These are phyloP conservation scores for Prunus campanulata DNA, from an alignment of 306 rosid species.

Conservation along the genomic window DNA sequence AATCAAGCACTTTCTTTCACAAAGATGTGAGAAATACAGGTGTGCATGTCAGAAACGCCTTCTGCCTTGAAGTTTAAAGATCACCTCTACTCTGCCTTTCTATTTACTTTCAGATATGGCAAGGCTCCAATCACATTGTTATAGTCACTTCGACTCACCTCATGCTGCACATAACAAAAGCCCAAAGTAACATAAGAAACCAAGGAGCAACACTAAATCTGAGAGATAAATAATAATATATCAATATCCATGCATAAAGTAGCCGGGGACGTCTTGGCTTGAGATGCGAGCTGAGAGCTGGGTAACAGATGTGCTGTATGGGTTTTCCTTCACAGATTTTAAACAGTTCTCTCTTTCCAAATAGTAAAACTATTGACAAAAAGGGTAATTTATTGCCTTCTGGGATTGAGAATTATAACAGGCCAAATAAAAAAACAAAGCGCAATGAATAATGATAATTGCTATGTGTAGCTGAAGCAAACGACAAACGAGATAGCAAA, in stretches of 20 bases:
- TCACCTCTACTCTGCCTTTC: conserved; percentile 49
- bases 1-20: background rate
- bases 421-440: background rate
- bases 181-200: conserved; percentile 26
- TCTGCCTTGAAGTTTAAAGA: background rate
- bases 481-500: background rate
- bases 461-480: background rate
- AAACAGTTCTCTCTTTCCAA: background rate
- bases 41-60: conserved; percentile 21
- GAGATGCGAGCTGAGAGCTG: background rate
- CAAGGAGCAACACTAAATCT: background rate
- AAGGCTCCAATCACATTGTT: conserved; percentile 83
- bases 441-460: background rate
- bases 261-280: background rate
- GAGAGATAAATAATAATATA: background rate
- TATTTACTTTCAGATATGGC: conserved; percentile 91
- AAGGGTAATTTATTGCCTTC: background rate
- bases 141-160: conserved; percentile 77
- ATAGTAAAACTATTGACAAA: background rate
- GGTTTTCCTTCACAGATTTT: background rate
- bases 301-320: background rate
- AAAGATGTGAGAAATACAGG: conserved; percentile 8
- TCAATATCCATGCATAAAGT: background rate
- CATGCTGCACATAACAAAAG: conserved; percentile 45
- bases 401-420: background rate